Conservation (phyloP, 1,139 yeast species). For the Yarrowia galli region DNA sequence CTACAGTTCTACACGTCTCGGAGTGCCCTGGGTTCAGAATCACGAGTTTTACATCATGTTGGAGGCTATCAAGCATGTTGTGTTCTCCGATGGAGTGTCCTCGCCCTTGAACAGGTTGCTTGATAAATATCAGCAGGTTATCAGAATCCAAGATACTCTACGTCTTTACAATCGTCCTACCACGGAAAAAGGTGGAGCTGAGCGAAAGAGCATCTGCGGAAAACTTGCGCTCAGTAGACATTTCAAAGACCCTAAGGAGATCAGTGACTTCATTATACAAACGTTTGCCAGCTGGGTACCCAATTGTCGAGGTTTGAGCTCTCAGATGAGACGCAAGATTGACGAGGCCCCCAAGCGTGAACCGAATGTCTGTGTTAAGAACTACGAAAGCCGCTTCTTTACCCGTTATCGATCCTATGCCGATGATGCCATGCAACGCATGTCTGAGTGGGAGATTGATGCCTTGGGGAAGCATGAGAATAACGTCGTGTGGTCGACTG, state of each 20-base stretch:
- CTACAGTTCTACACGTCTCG: background rate
- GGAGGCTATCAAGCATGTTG: constrained; percentile 27
- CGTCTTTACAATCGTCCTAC: background rate
- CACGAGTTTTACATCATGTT: constrained; percentile 33
- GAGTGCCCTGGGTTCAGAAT: constrained; percentile 27
- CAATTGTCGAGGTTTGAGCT: constrained; percentile 25
- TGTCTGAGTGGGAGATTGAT: constrained; percentile 19
- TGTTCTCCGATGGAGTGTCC: constrained; percentile 25
- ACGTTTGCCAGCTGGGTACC: constrained; percentile 23
- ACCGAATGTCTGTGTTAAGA: background rate
- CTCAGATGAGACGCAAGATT: constrained; percentile 13
- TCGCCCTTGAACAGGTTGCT: constrained; percentile 27
- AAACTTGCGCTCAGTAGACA: constrained; percentile 12
- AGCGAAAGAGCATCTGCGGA: constrained; percentile 11
- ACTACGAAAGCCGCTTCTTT: constrained; percentile 11
- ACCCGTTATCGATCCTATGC: constrained; percentile 16
- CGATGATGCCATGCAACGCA: background rate
- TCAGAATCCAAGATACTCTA: constrained; percentile 18
- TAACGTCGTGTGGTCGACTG: background rate
- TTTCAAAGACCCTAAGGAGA: constrained; percentile 17
- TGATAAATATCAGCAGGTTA: constrained; percentile 29
- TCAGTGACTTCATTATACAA: constrained; percentile 22
- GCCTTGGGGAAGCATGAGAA: background rate
- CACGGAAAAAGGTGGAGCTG: background rate
- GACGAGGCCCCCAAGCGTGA: constrained; percentile 18